A percentile compares a stretch with the other conserved stretches of the same genome.
Conservation (phyloP, 345 rosid species). For the Salix exigua region DNA sequence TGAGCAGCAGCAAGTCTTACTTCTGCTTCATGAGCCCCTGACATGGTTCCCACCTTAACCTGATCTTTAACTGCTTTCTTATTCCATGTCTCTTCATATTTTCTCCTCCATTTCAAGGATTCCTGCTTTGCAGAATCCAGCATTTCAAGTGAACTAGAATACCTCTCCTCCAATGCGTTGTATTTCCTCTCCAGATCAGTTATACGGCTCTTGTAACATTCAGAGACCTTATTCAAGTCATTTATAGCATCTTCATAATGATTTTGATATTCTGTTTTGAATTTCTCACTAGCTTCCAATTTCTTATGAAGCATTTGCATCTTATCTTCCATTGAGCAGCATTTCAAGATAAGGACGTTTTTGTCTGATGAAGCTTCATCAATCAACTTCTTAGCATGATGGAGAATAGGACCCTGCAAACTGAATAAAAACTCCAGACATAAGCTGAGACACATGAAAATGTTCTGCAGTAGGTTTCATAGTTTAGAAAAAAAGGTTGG, state of each 20-base stretch:
- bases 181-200: constrained; percentile 33
- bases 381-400: constrained; percentile 35
- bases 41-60: not conserved
- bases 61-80: constrained; percentile 3
- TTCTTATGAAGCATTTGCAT: constrained; percentile 39
- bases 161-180: constrained; percentile 33
- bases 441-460: not conserved
- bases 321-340: constrained; percentile 31
- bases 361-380: constrained; percentile 43
- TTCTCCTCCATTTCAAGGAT: constrained; percentile 40
- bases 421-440: constrained; percentile 3
- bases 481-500: not conserved
- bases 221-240: constrained; percentile 43
- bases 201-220: constrained; percentile 37
- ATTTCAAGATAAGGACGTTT: constrained; percentile 34
- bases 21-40: constrained; percentile 5
- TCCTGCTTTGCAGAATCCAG: constrained; percentile 42
- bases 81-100: constrained; percentile 34
- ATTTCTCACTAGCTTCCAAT: constrained; percentile 44
- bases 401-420: constrained; percentile 35
- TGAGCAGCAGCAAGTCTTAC: constrained; percentile 7
- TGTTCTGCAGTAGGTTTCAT: not conserved
- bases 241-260: constrained; percentile 35
- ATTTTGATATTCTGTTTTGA: constrained; percentile 36
- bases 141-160: constrained; percentile 32